These are phyloP conservation scores for Apophysomyces variabilis DNA, from an alignment of 371 early-diverging fungal species.

Conservation along the genomic window DNA sequence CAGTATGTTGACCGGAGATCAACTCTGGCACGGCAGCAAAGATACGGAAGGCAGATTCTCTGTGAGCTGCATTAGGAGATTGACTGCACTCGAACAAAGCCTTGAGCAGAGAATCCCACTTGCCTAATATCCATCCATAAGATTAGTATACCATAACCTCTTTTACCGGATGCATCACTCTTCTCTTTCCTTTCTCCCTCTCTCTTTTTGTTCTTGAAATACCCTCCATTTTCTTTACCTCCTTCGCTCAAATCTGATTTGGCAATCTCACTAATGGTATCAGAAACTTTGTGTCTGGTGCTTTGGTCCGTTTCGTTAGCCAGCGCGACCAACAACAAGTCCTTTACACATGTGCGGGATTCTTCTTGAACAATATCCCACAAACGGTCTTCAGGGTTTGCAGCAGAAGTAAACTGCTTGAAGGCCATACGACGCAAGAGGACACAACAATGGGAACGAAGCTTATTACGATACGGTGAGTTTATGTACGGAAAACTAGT, in stretches of 20 bases:
- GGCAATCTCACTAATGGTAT: constrained; percentile 89
- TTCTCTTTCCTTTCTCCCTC: background rate
- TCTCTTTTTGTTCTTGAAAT: background rate
- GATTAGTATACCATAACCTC: background rate
- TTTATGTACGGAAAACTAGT: too few species aligned
- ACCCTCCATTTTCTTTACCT: constrained; percentile 49
- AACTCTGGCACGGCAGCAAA: constrained; percentile 82
- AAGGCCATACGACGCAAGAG: constrained; percentile 88
- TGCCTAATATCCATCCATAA: constrained; percentile 32
- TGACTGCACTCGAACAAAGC: constrained; percentile 82
- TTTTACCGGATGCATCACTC: constrained; percentile 4
- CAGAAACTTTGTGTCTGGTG: constrained; percentile 89
- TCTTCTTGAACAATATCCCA: constrained; percentile 74
- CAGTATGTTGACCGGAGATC: constrained; percentile 71
- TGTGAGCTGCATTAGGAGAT: constrained; percentile 73
- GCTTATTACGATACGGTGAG: constrained; percentile 39
- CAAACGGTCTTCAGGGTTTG: constrained; percentile 59
- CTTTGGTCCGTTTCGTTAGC: constrained; percentile 71
- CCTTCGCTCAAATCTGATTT: constrained; percentile 68
- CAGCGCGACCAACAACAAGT: constrained; percentile 76
- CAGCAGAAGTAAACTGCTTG: constrained; percentile 56
- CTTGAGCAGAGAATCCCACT: constrained; percentile 83
- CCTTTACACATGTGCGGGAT: constrained; percentile 70
- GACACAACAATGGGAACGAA: constrained; percentile 88
- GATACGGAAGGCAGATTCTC: constrained; percentile 90